Evolutionary conservation across 371 early-diverging fungal genomes (phyloP).

Genomic region (Dichotomocladium elegans): DNA sequence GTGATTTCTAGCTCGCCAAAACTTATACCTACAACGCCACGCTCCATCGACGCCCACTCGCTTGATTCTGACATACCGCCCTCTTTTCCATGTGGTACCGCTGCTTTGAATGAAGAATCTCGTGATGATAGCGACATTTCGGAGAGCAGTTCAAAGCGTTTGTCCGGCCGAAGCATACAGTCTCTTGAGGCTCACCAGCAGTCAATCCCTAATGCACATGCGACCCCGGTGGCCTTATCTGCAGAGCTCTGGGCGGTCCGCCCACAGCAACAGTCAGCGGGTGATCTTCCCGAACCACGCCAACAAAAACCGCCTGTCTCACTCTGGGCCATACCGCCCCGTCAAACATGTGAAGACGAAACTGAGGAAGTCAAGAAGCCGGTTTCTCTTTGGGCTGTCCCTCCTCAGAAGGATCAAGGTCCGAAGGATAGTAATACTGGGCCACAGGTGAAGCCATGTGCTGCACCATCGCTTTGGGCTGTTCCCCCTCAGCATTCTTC

Average conservation of each 20-base stretch:
- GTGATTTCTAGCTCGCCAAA: conserved; percentile 6
- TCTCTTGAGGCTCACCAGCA: conserved; percentile 6
- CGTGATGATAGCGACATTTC: conserved; percentile 10
- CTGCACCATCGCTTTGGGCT: neutral
- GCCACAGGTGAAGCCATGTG: neutral
- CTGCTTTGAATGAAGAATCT: conserved; percentile 6
- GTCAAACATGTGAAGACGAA: neutral
- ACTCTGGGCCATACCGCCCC: neutral
- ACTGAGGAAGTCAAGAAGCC: neutral
- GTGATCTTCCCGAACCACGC: neutral
- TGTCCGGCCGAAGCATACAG: conserved; percentile 9
- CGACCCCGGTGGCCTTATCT: too few relatives aligned
- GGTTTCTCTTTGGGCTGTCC: conserved; percentile 9
- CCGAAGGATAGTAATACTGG: neutral
- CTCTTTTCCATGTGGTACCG: neutral
- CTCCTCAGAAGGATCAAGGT: conserved; percentile 4
- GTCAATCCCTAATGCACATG: neutral
- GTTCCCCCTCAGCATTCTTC: neutral
- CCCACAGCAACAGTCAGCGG: conserved; percentile 4
- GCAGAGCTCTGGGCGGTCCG: neutral
- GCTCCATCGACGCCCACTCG: neutral
- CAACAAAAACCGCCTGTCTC: neutral
- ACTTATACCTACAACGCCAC: neutral
- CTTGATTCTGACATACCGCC: neutral
- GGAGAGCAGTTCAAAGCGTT: conserved; percentile 12